phyloP scores from a whole-genome alignment of 331 rosid genomes.

The Saraca asoca region DNA sequence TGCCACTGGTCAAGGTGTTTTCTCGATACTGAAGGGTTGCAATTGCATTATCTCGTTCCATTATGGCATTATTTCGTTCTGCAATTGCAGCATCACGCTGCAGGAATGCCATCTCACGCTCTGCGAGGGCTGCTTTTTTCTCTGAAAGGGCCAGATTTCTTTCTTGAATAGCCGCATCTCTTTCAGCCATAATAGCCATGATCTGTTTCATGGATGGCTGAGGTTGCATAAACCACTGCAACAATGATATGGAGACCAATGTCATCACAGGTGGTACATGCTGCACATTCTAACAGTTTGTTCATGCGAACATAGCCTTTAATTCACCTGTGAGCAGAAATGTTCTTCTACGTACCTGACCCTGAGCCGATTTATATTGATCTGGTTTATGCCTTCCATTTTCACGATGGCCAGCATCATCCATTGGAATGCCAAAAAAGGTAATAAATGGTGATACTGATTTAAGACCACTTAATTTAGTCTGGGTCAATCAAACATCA shows the following conservation, averaged over 20 bases:
- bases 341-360: conserved; percentile 65
- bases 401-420: conserved; percentile 83
- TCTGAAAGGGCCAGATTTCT: conserved; percentile 82
- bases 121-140: conserved; percentile 81
- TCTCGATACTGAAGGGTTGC: conserved; percentile 82
- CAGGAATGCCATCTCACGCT: conserved; percentile 80
- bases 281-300: neutral
- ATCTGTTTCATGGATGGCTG: conserved; percentile 92
- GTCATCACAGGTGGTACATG: conserved; percentile 7
- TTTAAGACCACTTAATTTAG: conserved; percentile 28
- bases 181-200: conserved; percentile 80
- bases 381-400: conserved; percentile 89
- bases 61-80: conserved; percentile 69
- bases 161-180: conserved; percentile 85
- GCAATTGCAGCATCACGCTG: conserved; percentile 84
- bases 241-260: conserved; percentile 8
- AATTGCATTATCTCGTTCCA: conserved; percentile 80
- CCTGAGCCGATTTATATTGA: conserved; percentile 81
- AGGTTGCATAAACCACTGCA: conserved; percentile 91
- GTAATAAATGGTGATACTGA: conserved; percentile 34
- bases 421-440: conserved; percentile 57
- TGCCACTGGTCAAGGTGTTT: conserved; percentile 53
- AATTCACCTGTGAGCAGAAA: neutral
- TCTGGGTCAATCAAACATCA: conserved; percentile 30
- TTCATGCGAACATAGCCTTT: conserved; percentile 4